These are phyloP conservation scores for Termitomyces sp. DNA, from an alignment of 768 basidiomycete genomes.

Conservation along the genomic window DNA sequence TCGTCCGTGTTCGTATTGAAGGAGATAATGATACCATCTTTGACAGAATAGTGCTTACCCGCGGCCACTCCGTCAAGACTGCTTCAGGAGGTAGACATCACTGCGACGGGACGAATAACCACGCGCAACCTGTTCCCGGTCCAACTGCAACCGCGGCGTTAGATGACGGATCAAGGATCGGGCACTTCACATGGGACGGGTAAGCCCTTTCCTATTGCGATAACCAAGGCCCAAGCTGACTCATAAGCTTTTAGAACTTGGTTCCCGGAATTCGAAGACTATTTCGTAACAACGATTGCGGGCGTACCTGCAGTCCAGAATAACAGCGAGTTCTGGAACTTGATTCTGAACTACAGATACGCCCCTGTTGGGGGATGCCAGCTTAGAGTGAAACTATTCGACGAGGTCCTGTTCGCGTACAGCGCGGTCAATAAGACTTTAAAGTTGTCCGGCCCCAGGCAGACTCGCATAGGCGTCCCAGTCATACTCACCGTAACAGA, in stretches of 20 bases:
- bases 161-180: slow-evolving; percentile 30
- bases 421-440: background rate
- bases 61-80: slow-evolving; percentile 36
- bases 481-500: slow-evolving; percentile 31
- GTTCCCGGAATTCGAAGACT: background rate
- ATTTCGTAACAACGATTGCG: background rate
- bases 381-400: background rate
- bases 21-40: slow-evolving; percentile 33
- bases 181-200: slow-evolving; percentile 36
- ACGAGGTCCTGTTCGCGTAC: slow-evolving; percentile 5
- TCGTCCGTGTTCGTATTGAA: slow-evolving; percentile 34
- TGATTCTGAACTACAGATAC: slow-evolving; percentile 1
- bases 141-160: slow-evolving; percentile 40
- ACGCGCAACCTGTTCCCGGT: slow-evolving; percentile 27
- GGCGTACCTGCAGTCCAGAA: background rate
- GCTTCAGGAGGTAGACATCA: slow-evolving; percentile 31
- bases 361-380: slow-evolving; percentile 6
- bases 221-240: background rate
- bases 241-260: slow-evolving; percentile 1
- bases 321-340: background rate
- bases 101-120: slow-evolving; percentile 41
- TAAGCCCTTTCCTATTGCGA: slow-evolving; percentile 7
- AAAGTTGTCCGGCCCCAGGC: background rate
- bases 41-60: slow-evolving; percentile 31
- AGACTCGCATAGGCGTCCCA: slow-evolving; percentile 17